These are phyloP conservation scores for Wickerhamiella brachini DNA, from an alignment of 805 yeast genomes.

Conservation along the genomic window DNA sequence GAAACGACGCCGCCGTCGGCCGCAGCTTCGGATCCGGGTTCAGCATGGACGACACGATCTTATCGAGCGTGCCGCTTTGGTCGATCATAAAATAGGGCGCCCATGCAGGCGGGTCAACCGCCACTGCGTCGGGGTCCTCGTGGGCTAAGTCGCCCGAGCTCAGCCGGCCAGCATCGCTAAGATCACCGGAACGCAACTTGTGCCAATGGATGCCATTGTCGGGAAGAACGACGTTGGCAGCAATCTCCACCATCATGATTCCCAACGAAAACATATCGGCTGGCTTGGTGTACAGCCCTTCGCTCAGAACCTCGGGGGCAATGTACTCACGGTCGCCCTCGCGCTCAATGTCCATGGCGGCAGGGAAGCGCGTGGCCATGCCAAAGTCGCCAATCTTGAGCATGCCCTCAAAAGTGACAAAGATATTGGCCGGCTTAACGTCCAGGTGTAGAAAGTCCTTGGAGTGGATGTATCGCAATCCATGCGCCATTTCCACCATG, in stretches of 20 bases:
- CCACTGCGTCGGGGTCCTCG: conserved; percentile 3
- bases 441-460: conserved; percentile 74
- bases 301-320: conserved; percentile 87
- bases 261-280: conserved; percentile 96
- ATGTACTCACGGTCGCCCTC: conserved; percentile 97
- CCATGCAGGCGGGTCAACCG: conserved; percentile 42
- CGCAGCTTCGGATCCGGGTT: conserved; percentile 67
- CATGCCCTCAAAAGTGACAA: conserved; percentile 87
- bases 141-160: conserved; percentile 45
- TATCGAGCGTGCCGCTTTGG: conserved; percentile 59
- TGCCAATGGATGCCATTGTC: conserved; percentile 97
- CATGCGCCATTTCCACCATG: conserved; percentile 62
- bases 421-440: conserved; percentile 87
- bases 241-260: conserved; percentile 82
- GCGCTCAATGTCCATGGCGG: conserved; percentile 48
- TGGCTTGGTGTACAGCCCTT: conserved; percentile 70
- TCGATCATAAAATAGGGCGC: conserved; percentile 76
- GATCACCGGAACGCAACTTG: conserved; percentile 83
- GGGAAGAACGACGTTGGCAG: conserved; percentile 88
- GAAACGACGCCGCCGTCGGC: conserved; percentile 65
- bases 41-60: conserved; percentile 76
- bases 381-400: conserved; percentile 96
- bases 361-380: conserved; percentile 73
- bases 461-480: conserved; percentile 67
- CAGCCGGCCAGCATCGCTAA: conserved; percentile 84